These are phyloP conservation scores for Rhizodiscina lignyota DNA, from an alignment of 495 filamentous ascomycete species.

Conservation along the genomic window DNA sequence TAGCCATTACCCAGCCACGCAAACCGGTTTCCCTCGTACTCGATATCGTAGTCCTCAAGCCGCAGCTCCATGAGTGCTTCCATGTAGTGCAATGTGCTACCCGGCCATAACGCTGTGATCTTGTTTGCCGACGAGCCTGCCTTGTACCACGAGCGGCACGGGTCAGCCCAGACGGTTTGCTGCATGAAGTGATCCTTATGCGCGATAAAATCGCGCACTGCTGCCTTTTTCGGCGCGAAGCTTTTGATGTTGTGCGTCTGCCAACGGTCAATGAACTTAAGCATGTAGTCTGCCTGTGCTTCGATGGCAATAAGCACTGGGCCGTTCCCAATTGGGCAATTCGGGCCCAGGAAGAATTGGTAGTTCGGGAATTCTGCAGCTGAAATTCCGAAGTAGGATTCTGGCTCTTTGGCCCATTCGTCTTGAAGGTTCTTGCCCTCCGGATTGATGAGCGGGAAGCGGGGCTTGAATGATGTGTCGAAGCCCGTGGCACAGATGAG, in stretches of 20 bases:
- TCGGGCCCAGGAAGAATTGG: slow-evolving; percentile 21
- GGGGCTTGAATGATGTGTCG: slow-evolving; percentile 30
- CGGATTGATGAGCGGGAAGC: slow-evolving; percentile 30
- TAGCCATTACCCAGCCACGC: slow-evolving; percentile 31
- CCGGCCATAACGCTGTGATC: slow-evolving; percentile 23
- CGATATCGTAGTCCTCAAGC: slow-evolving; percentile 32
- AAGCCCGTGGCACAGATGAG: slow-evolving; percentile 33
- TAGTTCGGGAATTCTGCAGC: slow-evolving; percentile 18
- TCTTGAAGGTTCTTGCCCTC: slow-evolving; percentile 14
- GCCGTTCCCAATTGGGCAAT: slow-evolving; percentile 28
- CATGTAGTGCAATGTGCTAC: slow-evolving; percentile 26
- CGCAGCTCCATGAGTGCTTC: slow-evolving; percentile 30
- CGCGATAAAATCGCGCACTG: slow-evolving; percentile 27
- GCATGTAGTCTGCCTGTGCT: slow-evolving; percentile 33
- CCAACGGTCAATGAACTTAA: slow-evolving; percentile 28
- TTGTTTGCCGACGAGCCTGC: slow-evolving; percentile 13
- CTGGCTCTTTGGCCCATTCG: slow-evolving; percentile 10
- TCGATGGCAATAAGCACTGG: slow-evolving; percentile 21
- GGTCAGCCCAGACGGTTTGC: slow-evolving; percentile 27
- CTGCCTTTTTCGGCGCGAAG: slow-evolving; percentile 23
- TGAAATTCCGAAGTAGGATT: slow-evolving; percentile 13
- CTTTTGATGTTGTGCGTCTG: slow-evolving; percentile 18
- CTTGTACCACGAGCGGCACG: slow-evolving; percentile 41
- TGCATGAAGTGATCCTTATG: slow-evolving; percentile 32
- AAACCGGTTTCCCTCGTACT: slow-evolving; percentile 30